Base-by-base conservation (phyloP, 2,329 filamentous ascomycete genomes). In the Apiospora sp. region DNA sequence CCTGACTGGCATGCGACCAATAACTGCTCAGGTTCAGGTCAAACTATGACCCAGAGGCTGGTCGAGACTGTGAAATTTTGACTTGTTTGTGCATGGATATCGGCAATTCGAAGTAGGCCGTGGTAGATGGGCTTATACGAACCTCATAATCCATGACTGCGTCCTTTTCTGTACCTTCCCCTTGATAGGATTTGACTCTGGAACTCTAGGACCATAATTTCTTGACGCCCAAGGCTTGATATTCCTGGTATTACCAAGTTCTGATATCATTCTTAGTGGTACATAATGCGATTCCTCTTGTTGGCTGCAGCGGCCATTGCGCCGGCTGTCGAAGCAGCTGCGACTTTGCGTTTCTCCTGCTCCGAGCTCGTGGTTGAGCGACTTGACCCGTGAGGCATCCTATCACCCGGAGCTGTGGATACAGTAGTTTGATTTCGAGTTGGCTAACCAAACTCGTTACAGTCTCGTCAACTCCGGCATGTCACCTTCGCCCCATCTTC, bases 291-390 rank as follows among this genome's bases (percentile, higher is more conserved):
- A 16, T 46, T 73, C 22, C 71, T 71, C 61, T 73, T 79, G 49
- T 73, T 78, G 19, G 74, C 75, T 70, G 75, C 74, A 43, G 76
- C 75, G 73, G 76, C 73, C 71, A 67, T 76, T 27, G 74, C 69
- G 67, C 75, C 77, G 48, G 75, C 72, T 70, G 75, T 77, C 22
- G 72, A 77, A 22, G 78, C 75, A 48, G 75, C 75, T 34, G 78
- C 78, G 54, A 79, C 78, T 30, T 77, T 80, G 69, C 78, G 78
- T 24, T 80, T 80, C 72, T 80, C 78, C 8, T 80, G 78, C 73
- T 79, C 78, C 14, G 78, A 80, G 69, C 78, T 80, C 27, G 78
- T 80, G 13, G 78, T 80, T 41, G 78, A 80, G 41, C 78, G 78
- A 69, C 74, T 80, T 46, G 78, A 80, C 71, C 78, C 78, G 78